Conservation (phyloP, 257 asterid genomes). For the Plantago ovata region DNA sequence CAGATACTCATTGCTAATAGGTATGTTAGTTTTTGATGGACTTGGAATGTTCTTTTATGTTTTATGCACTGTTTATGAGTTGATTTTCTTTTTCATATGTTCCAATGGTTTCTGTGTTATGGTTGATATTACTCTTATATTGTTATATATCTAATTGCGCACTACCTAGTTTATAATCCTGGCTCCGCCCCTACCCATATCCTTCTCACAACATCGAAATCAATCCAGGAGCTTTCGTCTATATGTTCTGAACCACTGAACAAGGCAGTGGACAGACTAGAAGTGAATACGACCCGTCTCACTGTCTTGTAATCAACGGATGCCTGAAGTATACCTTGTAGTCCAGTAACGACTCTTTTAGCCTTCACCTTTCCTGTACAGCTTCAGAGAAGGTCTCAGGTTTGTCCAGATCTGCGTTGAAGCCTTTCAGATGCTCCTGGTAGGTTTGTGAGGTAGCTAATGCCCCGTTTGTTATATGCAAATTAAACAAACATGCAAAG, state of each 20-base stretch:
- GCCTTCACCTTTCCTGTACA: constrained; percentile 26
- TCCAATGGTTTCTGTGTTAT: too few relatives aligned
- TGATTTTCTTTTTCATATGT: too few relatives aligned
- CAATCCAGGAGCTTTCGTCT: constrained; percentile 39
- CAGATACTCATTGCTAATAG: too few relatives aligned
- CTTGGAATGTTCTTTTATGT: too few relatives aligned
- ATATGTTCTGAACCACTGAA: constrained; percentile 12
- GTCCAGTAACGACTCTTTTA: constrained; percentile 23
- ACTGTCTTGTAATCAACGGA: constrained; percentile 31
- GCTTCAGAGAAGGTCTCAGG: constrained; percentile 33
- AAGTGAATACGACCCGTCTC: constrained; percentile 29
- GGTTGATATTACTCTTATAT: too few relatives aligned
- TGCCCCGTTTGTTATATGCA: constrained; percentile 6
- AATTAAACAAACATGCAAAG: too few relatives aligned
- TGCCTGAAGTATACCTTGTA: constrained; percentile 24
- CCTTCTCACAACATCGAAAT: constrained; percentile 28
- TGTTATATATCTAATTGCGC: too few relatives aligned
- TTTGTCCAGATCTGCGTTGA: constrained; percentile 35
- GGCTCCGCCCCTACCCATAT: too few relatives aligned
- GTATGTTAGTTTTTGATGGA: too few relatives aligned
- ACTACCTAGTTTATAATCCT: too few relatives aligned
- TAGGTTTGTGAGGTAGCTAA: constrained; percentile 28
- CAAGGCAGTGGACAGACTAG: constrained; percentile 19
- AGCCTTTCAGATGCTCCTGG: constrained; percentile 36
- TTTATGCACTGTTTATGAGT: too few relatives aligned